Evolutionary conservation across 768 basidiomycete genomes (phyloP), one percentile per base, ranked within the genome.

Genomic region (Solioccasus polychromus): DNA sequence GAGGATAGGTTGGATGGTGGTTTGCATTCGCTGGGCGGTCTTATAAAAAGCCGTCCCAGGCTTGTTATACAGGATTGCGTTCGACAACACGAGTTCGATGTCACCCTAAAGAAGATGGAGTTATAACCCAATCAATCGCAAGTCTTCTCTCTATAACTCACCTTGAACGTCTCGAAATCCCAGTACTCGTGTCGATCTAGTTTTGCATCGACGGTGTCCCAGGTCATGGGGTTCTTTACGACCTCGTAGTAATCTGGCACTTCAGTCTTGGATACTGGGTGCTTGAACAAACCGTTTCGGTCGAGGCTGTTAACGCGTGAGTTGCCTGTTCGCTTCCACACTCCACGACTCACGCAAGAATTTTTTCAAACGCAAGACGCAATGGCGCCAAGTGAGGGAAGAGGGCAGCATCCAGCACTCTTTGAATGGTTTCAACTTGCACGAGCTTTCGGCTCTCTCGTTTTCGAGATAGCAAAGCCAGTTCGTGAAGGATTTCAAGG

Each of bases 231-330:
- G 4, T 76, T 71, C 56, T 82, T 76, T 58, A 99, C 76, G 28
- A 96, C 72, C 36, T 91, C 85, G 58, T 87, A 92, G 62, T 99
- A 99, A 59, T 97, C 94, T 1, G 88, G 89, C 0, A 94, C 91
- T 31, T 87, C 80, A 1, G 68, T 70, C 53, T 73, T 82, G 32
- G 82, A 85, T 29, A 97, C 92, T 0, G 94, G 92, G 48, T 84
- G 79, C 48, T 80, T 79, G 68, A 98, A 98, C 50, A 82, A 75
- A 35, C 83, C 84, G 5, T 77, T 69, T 15, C 79, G 77, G 60
- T 97, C 93, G 38, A 78, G 59, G 8, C 92, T 95, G 54, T 31
- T n/a, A 8, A 42, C 23, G 29, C 35, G 29, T 60, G 44, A 55
- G 52, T 44, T 9, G 25, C 32, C 30, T 22, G 19, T 41, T 17